phyloP scores from a whole-genome alignment of 2,329 filamentous ascomycete species.

The Hypoxylon sp. region DNA sequence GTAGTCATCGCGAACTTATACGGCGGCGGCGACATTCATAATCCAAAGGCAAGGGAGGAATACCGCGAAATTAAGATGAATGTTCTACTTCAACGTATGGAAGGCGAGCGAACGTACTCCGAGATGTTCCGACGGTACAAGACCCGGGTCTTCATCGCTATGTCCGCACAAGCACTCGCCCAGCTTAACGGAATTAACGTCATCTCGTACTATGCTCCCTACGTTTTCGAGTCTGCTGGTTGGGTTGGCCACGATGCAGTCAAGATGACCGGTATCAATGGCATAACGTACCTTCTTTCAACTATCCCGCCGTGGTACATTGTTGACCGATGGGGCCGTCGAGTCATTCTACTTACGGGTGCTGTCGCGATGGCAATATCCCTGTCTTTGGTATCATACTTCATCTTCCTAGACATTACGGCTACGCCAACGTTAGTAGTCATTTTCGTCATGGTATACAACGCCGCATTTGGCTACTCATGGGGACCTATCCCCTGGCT shows the following conservation, averaged over 20 bases:
- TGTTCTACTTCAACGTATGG: constrained; percentile 91
- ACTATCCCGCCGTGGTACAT: constrained; percentile 98
- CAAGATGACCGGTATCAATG: constrained; percentile 97
- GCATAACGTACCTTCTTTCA: constrained; percentile 87
- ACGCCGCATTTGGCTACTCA: constrained; percentile 92
- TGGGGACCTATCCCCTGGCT: constrained; percentile 99
- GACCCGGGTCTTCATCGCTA: constrained; percentile 96
- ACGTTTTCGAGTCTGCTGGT: constrained; percentile 97
- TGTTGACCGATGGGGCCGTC: constrained; percentile 91
- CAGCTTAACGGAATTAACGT: constrained; percentile 99
- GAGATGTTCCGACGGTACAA: constrained; percentile 97
- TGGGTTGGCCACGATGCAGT: constrained; percentile 93
- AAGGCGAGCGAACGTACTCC: constrained; percentile 89
- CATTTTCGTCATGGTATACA: constrained; percentile 97
- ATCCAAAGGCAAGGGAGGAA: constrained; percentile 91
- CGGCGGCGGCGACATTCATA: constrained; percentile 94
- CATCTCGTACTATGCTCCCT: constrained; percentile 97
- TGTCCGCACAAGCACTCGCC: constrained; percentile 96
- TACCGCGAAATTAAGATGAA: constrained; percentile 99
- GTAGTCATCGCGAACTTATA: constrained; percentile 98
- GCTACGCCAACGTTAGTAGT: constrained; percentile 89
- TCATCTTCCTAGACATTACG: constrained; percentile 87
- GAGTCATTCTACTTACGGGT: constrained; percentile 89
- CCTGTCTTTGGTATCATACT: constrained; percentile 92
- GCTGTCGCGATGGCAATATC: constrained; percentile 91